These are phyloP conservation scores for Ascochyta rabiei DNA, from an alignment of 2,329 filamentous ascomycete genomes.

Conservation along the genomic window DNA sequence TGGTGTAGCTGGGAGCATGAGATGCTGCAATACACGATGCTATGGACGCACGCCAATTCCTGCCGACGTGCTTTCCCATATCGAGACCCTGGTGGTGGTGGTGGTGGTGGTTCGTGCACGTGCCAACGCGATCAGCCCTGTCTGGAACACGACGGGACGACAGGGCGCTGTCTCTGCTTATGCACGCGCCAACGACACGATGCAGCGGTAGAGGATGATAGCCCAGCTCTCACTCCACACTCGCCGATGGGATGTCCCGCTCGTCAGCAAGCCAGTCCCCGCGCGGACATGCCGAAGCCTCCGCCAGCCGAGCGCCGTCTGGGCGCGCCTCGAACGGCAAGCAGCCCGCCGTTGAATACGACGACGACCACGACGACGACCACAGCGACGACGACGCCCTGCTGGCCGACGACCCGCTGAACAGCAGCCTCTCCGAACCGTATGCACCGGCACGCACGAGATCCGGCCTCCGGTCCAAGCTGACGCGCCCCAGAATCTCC, in stretches of 20 bases:
- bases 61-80: slow-evolving; percentile 6
- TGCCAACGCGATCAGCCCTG: slow-evolving; percentile 26
- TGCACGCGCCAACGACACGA: slow-evolving; percentile 22
- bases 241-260: slow-evolving; percentile 48
- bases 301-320: slow-evolving; percentile 45
- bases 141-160: slow-evolving; percentile 8
- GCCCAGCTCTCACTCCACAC: slow-evolving; percentile 26
- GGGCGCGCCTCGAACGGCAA: slow-evolving; percentile 42
- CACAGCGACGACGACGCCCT: slow-evolving; percentile 56
- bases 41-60: not conserved
- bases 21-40: not conserved
- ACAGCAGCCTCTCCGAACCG: slow-evolving; percentile 55
- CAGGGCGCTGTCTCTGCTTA: slow-evolving; percentile 9
- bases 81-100: slow-evolving; percentile 8
- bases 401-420: slow-evolving; percentile 64
- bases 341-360: slow-evolving; percentile 45
- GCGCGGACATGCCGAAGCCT: slow-evolving; percentile 51
- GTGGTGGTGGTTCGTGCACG: slow-evolving; percentile 13
- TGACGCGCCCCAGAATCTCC: slow-evolving; percentile 56
- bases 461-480: not conserved
- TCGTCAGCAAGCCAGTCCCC: slow-evolving; percentile 44
- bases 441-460: slow-evolving; percentile 21
- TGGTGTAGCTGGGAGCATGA: slow-evolving; percentile 50
- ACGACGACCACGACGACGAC: slow-evolving; percentile 56
- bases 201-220: slow-evolving; percentile 32